Evolutionary conservation across 352 stramenopile species (phyloP).

Genomic region (Aphanomyces invadans): DNA sequence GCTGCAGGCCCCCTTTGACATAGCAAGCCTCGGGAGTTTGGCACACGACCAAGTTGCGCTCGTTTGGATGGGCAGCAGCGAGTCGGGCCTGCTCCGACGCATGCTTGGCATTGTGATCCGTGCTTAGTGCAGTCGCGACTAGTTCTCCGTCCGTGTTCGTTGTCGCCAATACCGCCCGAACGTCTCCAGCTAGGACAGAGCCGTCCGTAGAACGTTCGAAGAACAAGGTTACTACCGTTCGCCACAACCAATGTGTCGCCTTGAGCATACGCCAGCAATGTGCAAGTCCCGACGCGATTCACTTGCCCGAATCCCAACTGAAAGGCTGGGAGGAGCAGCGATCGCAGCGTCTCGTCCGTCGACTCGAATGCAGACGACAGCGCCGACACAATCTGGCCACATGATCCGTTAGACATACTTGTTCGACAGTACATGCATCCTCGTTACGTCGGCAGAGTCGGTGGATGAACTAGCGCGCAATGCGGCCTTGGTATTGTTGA

Average conservation of each 20-base stretch:
- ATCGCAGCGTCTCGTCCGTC: slow-evolving; percentile 81
- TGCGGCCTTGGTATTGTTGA: slow-evolving; percentile 68
- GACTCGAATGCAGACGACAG: slow-evolving; percentile 67
- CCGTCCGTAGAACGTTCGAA: neutral
- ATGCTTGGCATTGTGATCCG: slow-evolving; percentile 90
- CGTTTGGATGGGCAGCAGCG: slow-evolving; percentile 68
- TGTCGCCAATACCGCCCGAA: slow-evolving; percentile 67
- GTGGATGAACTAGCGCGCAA: neutral
- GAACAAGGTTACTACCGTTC: slow-evolving; percentile 38
- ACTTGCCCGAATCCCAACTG: slow-evolving; percentile 87
- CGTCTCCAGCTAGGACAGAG: slow-evolving; percentile 51
- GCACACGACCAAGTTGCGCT: slow-evolving; percentile 86
- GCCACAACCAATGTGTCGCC: slow-evolving; percentile 76
- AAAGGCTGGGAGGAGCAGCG: slow-evolving; percentile 74
- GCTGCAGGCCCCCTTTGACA: slow-evolving; percentile 87
- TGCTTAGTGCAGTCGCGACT: slow-evolving; percentile 64
- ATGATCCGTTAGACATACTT: slow-evolving; percentile 25
- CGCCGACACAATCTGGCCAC: slow-evolving; percentile 26
- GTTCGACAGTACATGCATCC: slow-evolving; percentile 10
- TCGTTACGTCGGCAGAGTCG: slow-evolving; percentile 4
- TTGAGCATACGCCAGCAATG: slow-evolving; percentile 69
- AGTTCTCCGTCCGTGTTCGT: slow-evolving; percentile 31
- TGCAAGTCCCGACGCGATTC: slow-evolving; percentile 82
- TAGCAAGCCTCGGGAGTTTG: slow-evolving; percentile 87
- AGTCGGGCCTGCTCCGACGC: slow-evolving; percentile 83